Conservation (phyloP, 2,329 filamentous ascomycete species). For the Blumeria hordei region DNA sequence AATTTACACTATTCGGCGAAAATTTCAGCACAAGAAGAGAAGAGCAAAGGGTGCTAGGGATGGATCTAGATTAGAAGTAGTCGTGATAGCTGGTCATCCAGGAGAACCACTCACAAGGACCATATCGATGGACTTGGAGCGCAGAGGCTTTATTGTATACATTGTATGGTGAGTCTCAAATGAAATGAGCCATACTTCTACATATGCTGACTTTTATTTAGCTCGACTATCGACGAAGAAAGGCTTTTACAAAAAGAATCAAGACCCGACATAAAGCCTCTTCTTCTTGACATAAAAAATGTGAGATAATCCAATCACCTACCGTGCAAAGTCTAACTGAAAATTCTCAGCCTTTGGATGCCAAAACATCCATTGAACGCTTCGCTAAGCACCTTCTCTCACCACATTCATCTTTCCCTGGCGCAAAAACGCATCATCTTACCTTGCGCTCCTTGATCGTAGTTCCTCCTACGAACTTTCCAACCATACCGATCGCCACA, state of each 20-base stretch:
- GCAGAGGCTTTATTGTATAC: slow-evolving; percentile 81
- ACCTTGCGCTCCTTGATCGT: slow-evolving; percentile 59
- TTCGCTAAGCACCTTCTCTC: slow-evolving; percentile 49
- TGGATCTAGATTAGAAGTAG: slow-evolving; percentile 68
- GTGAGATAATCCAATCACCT: slow-evolving; percentile 20
- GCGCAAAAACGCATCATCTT: slow-evolving; percentile 51
- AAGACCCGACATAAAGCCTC: slow-evolving; percentile 57
- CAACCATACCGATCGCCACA: slow-evolving; percentile 62
- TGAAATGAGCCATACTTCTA: no score
- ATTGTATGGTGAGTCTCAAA: slow-evolving; percentile 34
- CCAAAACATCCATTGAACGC: slow-evolving; percentile 42
- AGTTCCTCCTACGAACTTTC: slow-evolving; percentile 59
- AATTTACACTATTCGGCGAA: slow-evolving; percentile 26
- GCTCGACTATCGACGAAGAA: slow-evolving; percentile 61
- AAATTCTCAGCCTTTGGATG: slow-evolving; percentile 34
- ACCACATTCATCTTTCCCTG: slow-evolving; percentile 52
- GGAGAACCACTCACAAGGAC: slow-evolving; percentile 64
- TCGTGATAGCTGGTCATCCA: slow-evolving; percentile 71
- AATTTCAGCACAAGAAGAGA: slow-evolving; percentile 35
- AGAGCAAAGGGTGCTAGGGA: slow-evolving; percentile 58
- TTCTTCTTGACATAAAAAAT: slow-evolving; percentile 65
- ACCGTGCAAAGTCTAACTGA: neutral
- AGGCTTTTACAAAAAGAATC: slow-evolving; percentile 49
- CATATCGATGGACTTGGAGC: slow-evolving; percentile 64
- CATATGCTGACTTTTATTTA: neutral